Evolutionary conservation across 345 rosid genomes (phyloP).

Genomic region (Gossypium bickii): DNA sequence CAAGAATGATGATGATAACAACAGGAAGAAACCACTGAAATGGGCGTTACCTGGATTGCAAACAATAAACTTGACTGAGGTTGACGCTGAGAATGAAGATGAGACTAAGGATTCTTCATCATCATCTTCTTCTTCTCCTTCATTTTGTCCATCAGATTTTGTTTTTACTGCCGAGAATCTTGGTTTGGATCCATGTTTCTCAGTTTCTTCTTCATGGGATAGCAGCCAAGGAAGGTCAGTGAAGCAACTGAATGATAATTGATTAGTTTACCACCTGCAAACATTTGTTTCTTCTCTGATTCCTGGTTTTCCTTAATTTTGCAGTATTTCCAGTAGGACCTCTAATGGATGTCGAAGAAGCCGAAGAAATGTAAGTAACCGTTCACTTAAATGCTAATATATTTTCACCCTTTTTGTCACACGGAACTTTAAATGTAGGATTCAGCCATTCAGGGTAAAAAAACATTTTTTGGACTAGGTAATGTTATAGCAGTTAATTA

Average conservation of each 20-base stretch:
- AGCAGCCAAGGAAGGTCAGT: constrained; percentile 53
- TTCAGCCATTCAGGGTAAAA: neutral
- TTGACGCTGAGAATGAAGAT: neutral
- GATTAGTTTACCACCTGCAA: neutral
- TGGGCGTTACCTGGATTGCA: constrained; percentile 88
- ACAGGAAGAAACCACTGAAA: constrained; percentile 40
- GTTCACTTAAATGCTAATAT: neutral
- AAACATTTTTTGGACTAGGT: too few relatives aligned
- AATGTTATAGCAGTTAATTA: too few relatives aligned
- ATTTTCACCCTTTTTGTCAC: neutral
- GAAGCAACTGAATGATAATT: neutral
- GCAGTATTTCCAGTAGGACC: constrained; percentile 50
- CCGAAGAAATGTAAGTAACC: constrained; percentile 62
- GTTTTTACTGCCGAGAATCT: constrained; percentile 53
- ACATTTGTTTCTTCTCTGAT: neutral
- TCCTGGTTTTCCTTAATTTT: constrained; percentile 11
- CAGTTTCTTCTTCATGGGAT: constrained; percentile 58
- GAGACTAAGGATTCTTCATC: constrained; percentile 18
- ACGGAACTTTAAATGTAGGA: neutral
- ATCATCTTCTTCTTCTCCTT: constrained; percentile 1
- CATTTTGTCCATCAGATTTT: constrained; percentile 44
- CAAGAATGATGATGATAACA: neutral
- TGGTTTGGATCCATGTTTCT: constrained; percentile 45
- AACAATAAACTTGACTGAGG: constrained; percentile 33
- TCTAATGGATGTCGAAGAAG: constrained; percentile 67